Base-by-base conservation (phyloP, 1,139 yeast species). In the Eremothecium cymbalariae region DNA sequence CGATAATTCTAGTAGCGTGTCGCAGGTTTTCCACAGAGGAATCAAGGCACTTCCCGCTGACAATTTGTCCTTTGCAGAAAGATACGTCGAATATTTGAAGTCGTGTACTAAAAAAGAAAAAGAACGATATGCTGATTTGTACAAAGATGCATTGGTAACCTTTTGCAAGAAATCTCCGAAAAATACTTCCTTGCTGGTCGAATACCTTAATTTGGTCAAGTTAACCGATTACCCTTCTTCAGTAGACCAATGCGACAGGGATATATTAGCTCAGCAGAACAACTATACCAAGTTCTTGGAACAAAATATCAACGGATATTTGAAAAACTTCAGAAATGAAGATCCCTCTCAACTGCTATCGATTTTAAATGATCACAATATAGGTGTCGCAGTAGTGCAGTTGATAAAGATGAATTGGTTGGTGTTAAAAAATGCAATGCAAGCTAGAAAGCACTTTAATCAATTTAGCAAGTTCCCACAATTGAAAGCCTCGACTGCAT, bases 401-500 rank as follows among this genome's bases (percentile, higher is more conserved):
- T 45, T 63, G n/a, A 57, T 65, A 4, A 64, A 62, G 32, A 33
- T 52, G 3, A 48, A 53, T 15, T 64, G 71, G 69, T 31, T 58
- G 7, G 46, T 50, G 5, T 32, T 52, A 2, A 57, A 53, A 21
- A 55, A 63, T 33, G 46, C 53, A n/a, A 47, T 57, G 31, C 55
- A 52, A 17, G 60, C 67, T 0, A 57, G 78, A 37, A 63, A 61
- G 31, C 58, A 68, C 26, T 66, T 73, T 43, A 64, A 67, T 40
- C 51, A 53, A 9, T 67, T 63, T 43, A 59, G 69, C 39, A 60
- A 60, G 17, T 57, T 62, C 15, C 51, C 58, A 2, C 47, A 61
- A 2, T 47, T 76, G 21, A 55, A 57, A 32, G 50, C 58, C 4
- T 70, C 75, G 2, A 53, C 56, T 3, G 50, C 63, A 15, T 79